Conservation (phyloP, 2,329 filamentous ascomycete species). For the Cryoendolithus antarcticus region DNA sequence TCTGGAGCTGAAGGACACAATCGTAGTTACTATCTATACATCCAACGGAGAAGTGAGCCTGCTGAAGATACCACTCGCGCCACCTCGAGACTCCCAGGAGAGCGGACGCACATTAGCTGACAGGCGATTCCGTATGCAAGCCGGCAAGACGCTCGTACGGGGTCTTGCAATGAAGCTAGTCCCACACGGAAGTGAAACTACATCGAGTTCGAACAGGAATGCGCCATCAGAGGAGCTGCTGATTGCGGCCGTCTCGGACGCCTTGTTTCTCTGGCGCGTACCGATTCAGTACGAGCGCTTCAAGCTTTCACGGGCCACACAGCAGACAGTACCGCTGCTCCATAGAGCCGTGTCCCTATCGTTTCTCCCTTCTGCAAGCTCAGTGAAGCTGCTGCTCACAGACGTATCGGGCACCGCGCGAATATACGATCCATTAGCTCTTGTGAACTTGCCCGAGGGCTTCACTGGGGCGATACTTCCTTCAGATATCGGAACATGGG, state of each 20-base stretch:
- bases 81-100: slow-evolving; percentile 28
- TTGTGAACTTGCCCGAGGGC: neutral
- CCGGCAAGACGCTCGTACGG: slow-evolving; percentile 6
- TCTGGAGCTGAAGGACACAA: slow-evolving; percentile 12
- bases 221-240: slow-evolving; percentile 3
- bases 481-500: slow-evolving; percentile 15
- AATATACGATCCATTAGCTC: slow-evolving; percentile 40
- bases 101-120: slow-evolving; percentile 7
- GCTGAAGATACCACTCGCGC: slow-evolving; percentile 41
- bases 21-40: slow-evolving; percentile 42
- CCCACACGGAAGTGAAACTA: neutral
- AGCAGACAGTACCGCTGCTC: slow-evolving; percentile 9
- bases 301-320: slow-evolving; percentile 6
- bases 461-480: neutral
- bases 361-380: slow-evolving; percentile 17
- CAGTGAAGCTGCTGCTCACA: slow-evolving; percentile 37
- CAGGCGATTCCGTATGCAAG: slow-evolving; percentile 2
- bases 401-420: slow-evolving; percentile 44
- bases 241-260: slow-evolving; percentile 7
- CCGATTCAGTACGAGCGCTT: slow-evolving; percentile 12
- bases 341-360: slow-evolving; percentile 8
- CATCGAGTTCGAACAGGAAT: too few relatives aligned
- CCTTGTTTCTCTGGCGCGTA: slow-evolving; percentile 14
- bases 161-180: slow-evolving; percentile 6
- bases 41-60: slow-evolving; percentile 45